A percentile compares a stretch with the other conserved stretches of the same genome.
Conservation (phyloP, 805 yeast genomes). For the Lachancea meyersii region DNA sequence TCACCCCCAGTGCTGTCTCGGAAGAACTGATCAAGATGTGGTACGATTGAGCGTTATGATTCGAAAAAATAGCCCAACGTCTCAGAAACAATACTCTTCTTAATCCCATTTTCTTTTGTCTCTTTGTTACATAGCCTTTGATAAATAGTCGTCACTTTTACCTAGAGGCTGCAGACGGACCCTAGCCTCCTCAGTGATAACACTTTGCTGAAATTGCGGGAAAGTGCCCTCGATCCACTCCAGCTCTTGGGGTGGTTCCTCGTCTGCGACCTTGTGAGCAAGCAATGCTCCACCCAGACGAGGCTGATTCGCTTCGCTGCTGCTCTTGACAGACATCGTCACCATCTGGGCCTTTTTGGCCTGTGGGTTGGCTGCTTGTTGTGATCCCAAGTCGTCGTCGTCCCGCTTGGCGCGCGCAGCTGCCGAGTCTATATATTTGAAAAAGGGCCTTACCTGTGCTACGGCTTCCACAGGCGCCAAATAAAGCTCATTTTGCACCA, state of each 20-base stretch:
- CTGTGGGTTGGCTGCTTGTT: slow-evolving; percentile 34
- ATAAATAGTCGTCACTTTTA: slow-evolving; percentile 22
- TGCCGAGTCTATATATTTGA: slow-evolving; percentile 60
- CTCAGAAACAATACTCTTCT: not conserved
- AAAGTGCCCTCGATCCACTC: slow-evolving; percentile 42
- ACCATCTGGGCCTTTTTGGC: slow-evolving; percentile 53
- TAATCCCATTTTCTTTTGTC: not conserved
- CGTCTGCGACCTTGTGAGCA: slow-evolving; percentile 58
- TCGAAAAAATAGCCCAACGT: not conserved
- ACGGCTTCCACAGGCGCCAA: slow-evolving; percentile 60
- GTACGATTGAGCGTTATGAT: slow-evolving; percentile 66
- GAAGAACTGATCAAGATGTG: slow-evolving; percentile 97
- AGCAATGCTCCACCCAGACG: slow-evolving; percentile 64
- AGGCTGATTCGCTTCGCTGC: slow-evolving; percentile 49
- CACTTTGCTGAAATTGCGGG: slow-evolving; percentile 25
- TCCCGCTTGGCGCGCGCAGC: slow-evolving; percentile 3
- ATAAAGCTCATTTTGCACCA: slow-evolving; percentile 47
- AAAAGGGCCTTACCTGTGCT: slow-evolving; percentile 75
- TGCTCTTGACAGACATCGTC: slow-evolving; percentile 67
- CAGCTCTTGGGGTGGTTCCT: slow-evolving; percentile 43
- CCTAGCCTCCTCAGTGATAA: slow-evolving; percentile 19
- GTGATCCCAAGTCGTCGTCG: slow-evolving; percentile 33
- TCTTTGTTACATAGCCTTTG: slow-evolving; percentile 20
- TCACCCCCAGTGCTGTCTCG: slow-evolving; percentile 97
- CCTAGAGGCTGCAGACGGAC: slow-evolving; percentile 24